Evolutionary conservation across 2,329 filamentous ascomycete genomes (phyloP), one percentile per base, ranked within the genome.

Genomic region (Hymenoscyphus fructigenus): DNA sequence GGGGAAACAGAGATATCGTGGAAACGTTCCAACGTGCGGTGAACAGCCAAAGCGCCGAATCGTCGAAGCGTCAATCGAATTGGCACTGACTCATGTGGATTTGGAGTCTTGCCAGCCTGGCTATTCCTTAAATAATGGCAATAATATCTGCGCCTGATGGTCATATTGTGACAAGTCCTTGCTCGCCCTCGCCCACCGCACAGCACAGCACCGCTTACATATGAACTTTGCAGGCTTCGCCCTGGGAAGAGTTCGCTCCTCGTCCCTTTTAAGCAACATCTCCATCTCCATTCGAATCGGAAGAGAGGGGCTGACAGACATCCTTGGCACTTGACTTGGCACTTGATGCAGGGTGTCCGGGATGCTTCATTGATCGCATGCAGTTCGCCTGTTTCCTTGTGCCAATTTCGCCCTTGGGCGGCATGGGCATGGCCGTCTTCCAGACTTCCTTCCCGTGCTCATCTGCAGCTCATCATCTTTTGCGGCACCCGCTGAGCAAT

Each of bases 371-470:
- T 53, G 47, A 53, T 38, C 36, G 36, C 36, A 38, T 53, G 47
- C 47, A 53, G 47, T 53, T 53, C 47, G 47, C 47, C 47, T 53
- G 47, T 53, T 53, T 53, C 47, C 47, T 53, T 53, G 47, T 53
- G 47, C 47, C 47, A 53, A 53, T 53, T 53, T 53, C 47, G 20
- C 47, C 47, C 20, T 20, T 53, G 47, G 20, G 20, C 17, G 17
- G 41, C 12, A 5, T 41, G 41, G 41, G 5, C 36, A 53, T 23
- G n/a, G 47, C 12, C 9, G 44, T 10, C 47, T 53, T 53, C 47
- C 47, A 53, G 47, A 53, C 20, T 53, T 23, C 47, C 47, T 23
- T 47, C 17, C 41, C n/a, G 41, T 53, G 47, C 47, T 23, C 47
- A 53, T 53, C 47, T 53, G 47, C 47, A 53, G 47, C 47, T 53